These are phyloP conservation scores for Rhodosporidiobolus odoratus DNA, from an alignment of 768 basidiomycete species.

Conservation along the genomic window DNA sequence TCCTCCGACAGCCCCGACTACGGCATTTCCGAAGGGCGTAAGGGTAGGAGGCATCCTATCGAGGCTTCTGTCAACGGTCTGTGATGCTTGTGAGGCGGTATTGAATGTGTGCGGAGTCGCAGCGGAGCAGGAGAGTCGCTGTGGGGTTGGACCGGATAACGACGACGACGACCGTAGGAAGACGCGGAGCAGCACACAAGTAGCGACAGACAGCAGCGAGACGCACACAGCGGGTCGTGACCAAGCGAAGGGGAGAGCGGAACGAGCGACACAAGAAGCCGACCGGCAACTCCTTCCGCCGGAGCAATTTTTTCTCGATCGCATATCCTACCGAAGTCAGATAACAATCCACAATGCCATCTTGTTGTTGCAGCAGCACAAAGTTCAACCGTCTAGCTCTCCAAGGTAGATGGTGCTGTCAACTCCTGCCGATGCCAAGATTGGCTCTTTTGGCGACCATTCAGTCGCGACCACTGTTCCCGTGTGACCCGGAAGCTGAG, in stretches of 20 bases:
- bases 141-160: too few species aligned
- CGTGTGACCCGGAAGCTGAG: conserved; percentile 91
- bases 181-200: too few species aligned
- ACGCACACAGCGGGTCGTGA: too few species aligned
- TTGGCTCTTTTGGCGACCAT: conserved; percentile 92
- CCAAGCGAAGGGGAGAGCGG: too few species aligned
- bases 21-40: conserved; percentile 79
- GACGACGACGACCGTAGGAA: too few species aligned
- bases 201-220: too few species aligned
- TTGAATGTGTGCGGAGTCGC: too few species aligned
- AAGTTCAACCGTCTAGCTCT: conserved; percentile 33
- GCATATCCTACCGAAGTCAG: neutral
- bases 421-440: conserved; percentile 48
- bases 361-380: too few species aligned
- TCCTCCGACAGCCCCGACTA: conserved; percentile 87
- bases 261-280: too few species aligned
- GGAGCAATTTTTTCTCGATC: neutral
- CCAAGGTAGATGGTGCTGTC: conserved; percentile 40
- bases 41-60: conserved; percentile 47
- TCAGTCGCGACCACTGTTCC: conserved; percentile 93
- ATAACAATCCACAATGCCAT: neutral
- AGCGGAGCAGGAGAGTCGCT: too few species aligned
- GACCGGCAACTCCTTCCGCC: too few species aligned
- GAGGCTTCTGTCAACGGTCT: neutral
- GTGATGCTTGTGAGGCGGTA: neutral